phyloP scores from a whole-genome alignment of 176 grass and related monocot genomes.

The Aegilops sharonensis region DNA sequence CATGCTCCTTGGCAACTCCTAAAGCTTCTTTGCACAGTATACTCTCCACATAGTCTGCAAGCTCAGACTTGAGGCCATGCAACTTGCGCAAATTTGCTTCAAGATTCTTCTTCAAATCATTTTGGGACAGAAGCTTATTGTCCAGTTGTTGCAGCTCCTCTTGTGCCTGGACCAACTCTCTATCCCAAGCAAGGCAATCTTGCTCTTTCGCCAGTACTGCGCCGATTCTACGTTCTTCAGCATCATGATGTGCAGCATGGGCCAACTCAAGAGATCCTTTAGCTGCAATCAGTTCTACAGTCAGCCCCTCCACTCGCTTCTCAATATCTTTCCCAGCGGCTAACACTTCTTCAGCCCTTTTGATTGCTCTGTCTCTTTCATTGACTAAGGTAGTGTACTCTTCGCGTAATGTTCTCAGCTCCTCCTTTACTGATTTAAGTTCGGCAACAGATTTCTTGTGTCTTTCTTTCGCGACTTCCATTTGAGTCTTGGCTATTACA shows the following conservation, averaged over 20 bases:
- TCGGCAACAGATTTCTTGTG: conserved; percentile 63
- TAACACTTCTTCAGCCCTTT: conserved; percentile 58
- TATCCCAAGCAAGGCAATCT: conserved; percentile 72
- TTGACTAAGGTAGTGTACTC: conserved; percentile 51
- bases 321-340: conserved; percentile 58
- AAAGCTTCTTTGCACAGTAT: conserved; percentile 63
- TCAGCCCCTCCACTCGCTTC: conserved; percentile 68
- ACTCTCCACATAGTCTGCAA: conserved; percentile 58
- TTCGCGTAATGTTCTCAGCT: conserved; percentile 50
- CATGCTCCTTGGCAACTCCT: conserved; percentile 23
- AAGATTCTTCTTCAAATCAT: conserved; percentile 59
- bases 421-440: conserved; percentile 46
- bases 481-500: conserved; percentile 59
- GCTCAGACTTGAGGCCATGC: conserved; percentile 59
- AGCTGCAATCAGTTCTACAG: conserved; percentile 61
- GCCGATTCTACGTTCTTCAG: conserved; percentile 77
- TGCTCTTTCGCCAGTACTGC: conserved; percentile 64
- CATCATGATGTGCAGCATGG: conserved; percentile 82
- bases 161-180: conserved; percentile 65
- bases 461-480: conserved; percentile 62
- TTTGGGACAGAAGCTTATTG: conserved; percentile 48
- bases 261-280: conserved; percentile 86
- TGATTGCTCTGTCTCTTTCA: conserved; percentile 66
- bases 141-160: conserved; percentile 64
- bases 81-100: conserved; percentile 55